These are phyloP conservation scores for Vinca major DNA, from an alignment of 305 asterid species.

Conservation along the genomic window DNA sequence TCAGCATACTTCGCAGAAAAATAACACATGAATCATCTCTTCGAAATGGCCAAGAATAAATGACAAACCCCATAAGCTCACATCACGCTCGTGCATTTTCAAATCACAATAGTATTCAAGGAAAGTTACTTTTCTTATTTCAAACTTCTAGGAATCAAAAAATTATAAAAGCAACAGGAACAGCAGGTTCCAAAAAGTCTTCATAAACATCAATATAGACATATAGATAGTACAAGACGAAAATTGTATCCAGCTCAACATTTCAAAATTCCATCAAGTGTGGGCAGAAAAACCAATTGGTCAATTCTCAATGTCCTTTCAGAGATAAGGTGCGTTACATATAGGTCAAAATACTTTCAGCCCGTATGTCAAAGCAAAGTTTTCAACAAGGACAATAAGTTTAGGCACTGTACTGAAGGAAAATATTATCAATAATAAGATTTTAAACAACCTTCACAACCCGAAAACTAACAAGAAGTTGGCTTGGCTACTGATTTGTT, in stretches of 20 bases:
- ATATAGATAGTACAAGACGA: background rate
- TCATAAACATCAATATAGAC: background rate
- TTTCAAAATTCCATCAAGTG: background rate
- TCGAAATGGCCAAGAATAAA: background rate
- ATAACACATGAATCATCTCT: background rate
- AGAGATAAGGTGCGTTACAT: background rate
- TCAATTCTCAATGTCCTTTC: background rate
- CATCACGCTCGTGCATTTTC: background rate
- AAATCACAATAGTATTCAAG: background rate
- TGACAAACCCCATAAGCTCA: background rate
- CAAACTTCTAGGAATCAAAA: background rate
- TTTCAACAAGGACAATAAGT: background rate
- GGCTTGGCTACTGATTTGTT: background rate
- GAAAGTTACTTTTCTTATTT: background rate
- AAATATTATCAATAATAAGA: background rate
- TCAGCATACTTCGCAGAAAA: background rate
- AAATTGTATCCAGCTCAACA: background rate
- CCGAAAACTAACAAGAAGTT: background rate
- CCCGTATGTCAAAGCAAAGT: background rate
- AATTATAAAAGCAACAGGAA: background rate
- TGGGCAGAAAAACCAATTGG: background rate
- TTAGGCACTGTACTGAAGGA: background rate
- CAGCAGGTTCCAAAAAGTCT: background rate
- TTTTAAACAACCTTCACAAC: background rate
- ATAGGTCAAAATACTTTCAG: background rate